Conservation (phyloP, 352 stramenopile species). For the Elongisporangium anandrum region DNA sequence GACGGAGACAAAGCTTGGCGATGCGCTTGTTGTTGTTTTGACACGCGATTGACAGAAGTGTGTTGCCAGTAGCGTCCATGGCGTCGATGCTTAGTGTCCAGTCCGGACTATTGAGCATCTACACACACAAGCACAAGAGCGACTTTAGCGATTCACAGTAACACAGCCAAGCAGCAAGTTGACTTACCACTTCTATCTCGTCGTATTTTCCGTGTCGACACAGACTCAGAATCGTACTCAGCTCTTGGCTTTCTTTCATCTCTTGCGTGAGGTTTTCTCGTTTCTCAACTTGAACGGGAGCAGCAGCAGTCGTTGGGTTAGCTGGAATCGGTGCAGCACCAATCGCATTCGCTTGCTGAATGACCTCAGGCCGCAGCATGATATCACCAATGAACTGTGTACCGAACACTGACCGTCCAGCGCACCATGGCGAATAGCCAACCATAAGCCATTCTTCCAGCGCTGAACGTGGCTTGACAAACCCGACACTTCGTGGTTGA, state of each 20-base stretch:
- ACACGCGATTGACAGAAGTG: slow-evolving; percentile 89
- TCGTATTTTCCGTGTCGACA: slow-evolving; percentile 89
- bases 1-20: slow-evolving; percentile 90
- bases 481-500: slow-evolving; percentile 76
- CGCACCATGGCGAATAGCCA: slow-evolving; percentile 92
- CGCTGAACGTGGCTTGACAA: slow-evolving; percentile 79
- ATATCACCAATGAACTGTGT: slow-evolving; percentile 64
- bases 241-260: slow-evolving; percentile 82
- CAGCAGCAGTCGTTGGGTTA: slow-evolving; percentile 1
- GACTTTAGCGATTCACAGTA: not conserved
- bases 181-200: slow-evolving; percentile 70
- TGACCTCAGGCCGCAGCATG: slow-evolving; percentile 48
- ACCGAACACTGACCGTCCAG: slow-evolving; percentile 53
- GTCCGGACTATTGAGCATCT: slow-evolving; percentile 89
- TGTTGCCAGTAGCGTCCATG: slow-evolving; percentile 91
- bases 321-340: slow-evolving; percentile 3
- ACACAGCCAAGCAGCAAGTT: not conserved
- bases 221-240: slow-evolving; percentile 88
- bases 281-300: slow-evolving; percentile 28
- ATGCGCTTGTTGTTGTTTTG: slow-evolving; percentile 97
- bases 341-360: slow-evolving; percentile 18
- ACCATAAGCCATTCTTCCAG: slow-evolving; percentile 88
- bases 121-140: not conserved
- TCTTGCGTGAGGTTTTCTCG: slow-evolving; percentile 75
- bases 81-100: slow-evolving; percentile 89